Percentiles rank a stretch among this genome's conserved stretches.
Conservation (phyloP, 2,329 filamentous ascomycete species). For the Epicoccum nigrum region DNA sequence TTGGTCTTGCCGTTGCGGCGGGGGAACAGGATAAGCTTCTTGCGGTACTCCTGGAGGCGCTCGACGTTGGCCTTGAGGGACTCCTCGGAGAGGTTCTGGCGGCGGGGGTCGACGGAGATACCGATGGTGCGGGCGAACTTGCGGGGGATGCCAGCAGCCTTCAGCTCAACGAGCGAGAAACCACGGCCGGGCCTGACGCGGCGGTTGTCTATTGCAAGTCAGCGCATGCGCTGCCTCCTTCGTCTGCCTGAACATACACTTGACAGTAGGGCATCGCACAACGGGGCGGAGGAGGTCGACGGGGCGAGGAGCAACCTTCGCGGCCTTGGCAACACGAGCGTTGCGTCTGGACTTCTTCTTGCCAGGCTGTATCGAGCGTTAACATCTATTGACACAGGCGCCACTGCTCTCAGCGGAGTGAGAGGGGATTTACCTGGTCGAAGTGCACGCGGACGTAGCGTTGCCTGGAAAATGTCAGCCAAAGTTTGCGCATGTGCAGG, state of each 20-base stretch:
- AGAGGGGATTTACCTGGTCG: conserved; percentile 86
- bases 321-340: conserved; percentile 93
- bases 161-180: conserved; percentile 96
- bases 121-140: conserved; percentile 94
- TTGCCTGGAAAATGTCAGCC: conserved; percentile 67
- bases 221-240: conserved; percentile 13
- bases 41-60: conserved; percentile 97
- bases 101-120: conserved; percentile 94
- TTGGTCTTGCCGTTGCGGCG: conserved; percentile 91
- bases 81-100: conserved; percentile 97
- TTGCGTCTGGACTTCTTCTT: conserved; percentile 92
- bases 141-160: conserved; percentile 96
- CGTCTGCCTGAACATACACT: conserved; percentile 58
- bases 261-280: conserved; percentile 96
- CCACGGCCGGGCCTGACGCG: conserved; percentile 94
- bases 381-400: conserved; percentile 52
- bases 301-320: conserved; percentile 91
- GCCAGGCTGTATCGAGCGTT: conserved; percentile 72
- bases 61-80: conserved; percentile 92
- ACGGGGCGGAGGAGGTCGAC: conserved; percentile 96
- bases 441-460: conserved; percentile 99
- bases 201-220: conserved; percentile 73
- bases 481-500: conserved; percentile 5
- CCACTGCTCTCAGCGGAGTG: conserved; percentile 57
- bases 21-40: conserved; percentile 96